A percentile compares a stretch with the other conserved stretches of the same genome.
phyloP scores from a whole-genome alignment of 768 basidiomycete genomes.

The Rhizopogon vesiculosus region DNA sequence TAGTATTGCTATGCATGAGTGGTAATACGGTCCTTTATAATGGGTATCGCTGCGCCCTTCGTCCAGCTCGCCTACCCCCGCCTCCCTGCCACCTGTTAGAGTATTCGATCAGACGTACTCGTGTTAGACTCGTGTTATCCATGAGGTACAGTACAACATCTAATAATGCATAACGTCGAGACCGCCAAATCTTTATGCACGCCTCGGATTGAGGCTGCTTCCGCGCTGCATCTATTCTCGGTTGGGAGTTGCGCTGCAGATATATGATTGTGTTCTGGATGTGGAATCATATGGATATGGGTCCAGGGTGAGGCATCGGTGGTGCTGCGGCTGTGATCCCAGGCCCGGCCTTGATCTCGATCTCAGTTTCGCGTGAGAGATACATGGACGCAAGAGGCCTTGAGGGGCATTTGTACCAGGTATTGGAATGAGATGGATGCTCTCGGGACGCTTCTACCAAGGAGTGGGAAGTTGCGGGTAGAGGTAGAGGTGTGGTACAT shows the following conservation, averaged over 20 bases:
- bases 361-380: conserved; percentile 24
- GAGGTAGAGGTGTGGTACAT: conserved; percentile 38
- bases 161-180: too few species aligned
- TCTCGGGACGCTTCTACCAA: conserved; percentile 56
- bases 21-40: too few species aligned
- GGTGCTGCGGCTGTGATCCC: conserved; percentile 2
- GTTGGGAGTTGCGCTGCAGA: conserved; percentile 37
- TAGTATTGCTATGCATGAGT: too few species aligned
- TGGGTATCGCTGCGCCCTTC: too few species aligned
- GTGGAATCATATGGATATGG: conserved; percentile 13
- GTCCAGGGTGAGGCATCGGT: conserved; percentile 25
- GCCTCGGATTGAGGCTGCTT: too few species aligned
- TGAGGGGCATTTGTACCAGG: conserved; percentile 1
- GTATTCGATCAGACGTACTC: too few species aligned
- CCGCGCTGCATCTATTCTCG: too few species aligned
- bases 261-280: conserved; percentile 41
- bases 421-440: conserved; percentile 43
- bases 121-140: too few species aligned
- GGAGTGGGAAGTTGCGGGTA: conserved; percentile 38
- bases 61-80: too few species aligned
- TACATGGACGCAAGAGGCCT: conserved; percentile 31
- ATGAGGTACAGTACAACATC: too few species aligned
- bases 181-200: too few species aligned
- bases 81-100: too few species aligned
- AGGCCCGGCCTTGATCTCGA: not conserved